Base-by-base conservation (phyloP, 1,284 basidiomycete genomes). In the Leucoagaricus sp. region DNA sequence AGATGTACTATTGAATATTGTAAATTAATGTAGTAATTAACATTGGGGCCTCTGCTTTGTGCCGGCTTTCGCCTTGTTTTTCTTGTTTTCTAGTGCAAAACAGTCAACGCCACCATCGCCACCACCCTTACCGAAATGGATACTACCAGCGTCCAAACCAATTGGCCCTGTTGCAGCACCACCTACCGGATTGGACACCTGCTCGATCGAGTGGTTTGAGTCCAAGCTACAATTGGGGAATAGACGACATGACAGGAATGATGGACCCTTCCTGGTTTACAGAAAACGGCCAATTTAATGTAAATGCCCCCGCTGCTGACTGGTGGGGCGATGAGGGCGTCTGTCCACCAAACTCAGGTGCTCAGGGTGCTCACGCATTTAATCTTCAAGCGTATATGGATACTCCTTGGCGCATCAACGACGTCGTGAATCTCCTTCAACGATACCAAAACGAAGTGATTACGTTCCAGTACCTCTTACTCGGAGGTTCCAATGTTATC, bases 1-100 rank as follows among this genome's bases (percentile, higher is more conserved):
- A 87, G 86, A 82, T 80, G 84, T 87, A 86, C 80, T 83, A 84
- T 79, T 85, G 78, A 84, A 75, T 71, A 66, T 66, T 80, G 76
- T 81, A 83, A 80, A 82, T 77, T 57, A 82, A 79, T 83, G 83
- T 81, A 81, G 78, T 84, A 78, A 83, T 87, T 84, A 87, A 86
- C 78, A 78, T 67, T 73, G 74, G 47, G 77, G 78, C 69, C 76
- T 77, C n/a, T 60, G 59, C 17, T 23, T 41, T 41, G n/a, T n/a
- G n/a, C n/a, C n/a, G n/a, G n/a, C 53, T 63, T 61, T 60, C 48
- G 19, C 49, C 47, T 61, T 53, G 29, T 48, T 49, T 60, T 53
- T 31, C 46, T 58, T 47, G 42, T 62, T 58, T 25, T 54, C 58
- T 46, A 50, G 53, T 34, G 40, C 40, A 15, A 41, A 41, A 41